phyloP scores from a whole-genome alignment of 2,329 filamentous ascomycete species.

The Clonostachys rhizophaga region DNA sequence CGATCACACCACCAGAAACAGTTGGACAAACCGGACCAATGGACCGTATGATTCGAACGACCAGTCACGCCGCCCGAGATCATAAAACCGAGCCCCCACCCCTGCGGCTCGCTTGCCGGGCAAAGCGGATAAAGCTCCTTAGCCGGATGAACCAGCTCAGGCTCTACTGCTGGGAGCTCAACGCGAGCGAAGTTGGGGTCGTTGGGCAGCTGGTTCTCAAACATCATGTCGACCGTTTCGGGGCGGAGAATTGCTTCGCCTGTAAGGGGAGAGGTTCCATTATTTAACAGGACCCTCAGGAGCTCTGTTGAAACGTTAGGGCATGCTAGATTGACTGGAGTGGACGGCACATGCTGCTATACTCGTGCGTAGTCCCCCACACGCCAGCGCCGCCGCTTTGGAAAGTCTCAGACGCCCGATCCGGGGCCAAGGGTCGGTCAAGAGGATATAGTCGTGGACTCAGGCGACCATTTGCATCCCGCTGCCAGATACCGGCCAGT shows the following conservation, averaged over 20 bases:
- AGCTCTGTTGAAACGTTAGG: conserved; percentile 34
- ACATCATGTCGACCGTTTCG: conserved; percentile 55
- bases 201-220: conserved; percentile 50
- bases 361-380: conserved; percentile 50
- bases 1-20: conserved; percentile 54
- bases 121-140: conserved; percentile 40
- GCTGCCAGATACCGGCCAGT: neutral
- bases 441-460: neutral
- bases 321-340: neutral
- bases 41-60: conserved; percentile 36
- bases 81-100: conserved; percentile 54
- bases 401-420: conserved; percentile 34
- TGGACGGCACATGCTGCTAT: conserved; percentile 34
- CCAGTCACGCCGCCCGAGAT: conserved; percentile 38
- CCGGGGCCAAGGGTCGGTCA: conserved; percentile 44
- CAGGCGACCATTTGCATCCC: neutral
- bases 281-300: conserved; percentile 54
- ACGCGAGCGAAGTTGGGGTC: conserved; percentile 40
- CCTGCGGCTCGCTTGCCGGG: conserved; percentile 39
- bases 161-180: conserved; percentile 31
- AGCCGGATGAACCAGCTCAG: conserved; percentile 30
- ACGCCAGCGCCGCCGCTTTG: conserved; percentile 55
- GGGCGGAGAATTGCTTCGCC: conserved; percentile 43
- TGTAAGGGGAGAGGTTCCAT: conserved; percentile 51
- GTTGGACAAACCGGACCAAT: conserved; percentile 52